These are phyloP conservation scores for Candida nanaspora DNA, from an alignment of 805 yeast genomes.

Conservation along the genomic window DNA sequence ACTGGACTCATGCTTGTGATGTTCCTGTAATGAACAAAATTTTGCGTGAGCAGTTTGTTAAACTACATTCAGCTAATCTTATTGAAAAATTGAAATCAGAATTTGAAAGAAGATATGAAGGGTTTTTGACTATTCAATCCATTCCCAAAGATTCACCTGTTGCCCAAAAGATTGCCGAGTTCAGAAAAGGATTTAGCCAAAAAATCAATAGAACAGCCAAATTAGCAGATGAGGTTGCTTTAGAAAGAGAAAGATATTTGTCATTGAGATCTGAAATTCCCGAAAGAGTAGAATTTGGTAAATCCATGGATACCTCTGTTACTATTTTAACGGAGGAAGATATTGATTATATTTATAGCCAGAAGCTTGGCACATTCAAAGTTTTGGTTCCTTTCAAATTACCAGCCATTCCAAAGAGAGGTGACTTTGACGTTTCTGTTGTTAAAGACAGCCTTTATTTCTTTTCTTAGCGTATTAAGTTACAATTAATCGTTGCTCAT, in stretches of 20 bases:
- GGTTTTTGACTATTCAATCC: conserved; percentile 53
- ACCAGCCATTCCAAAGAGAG: conserved; percentile 72
- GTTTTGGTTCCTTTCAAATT: conserved; percentile 62
- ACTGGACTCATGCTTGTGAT: conserved; percentile 94
- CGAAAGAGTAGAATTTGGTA: conserved; percentile 39
- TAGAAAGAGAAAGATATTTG: conserved; percentile 59
- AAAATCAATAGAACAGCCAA: conserved; percentile 50
- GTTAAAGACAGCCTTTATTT: conserved; percentile 75
- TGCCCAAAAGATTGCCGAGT: conserved; percentile 40
- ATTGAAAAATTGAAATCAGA: conserved; percentile 67
- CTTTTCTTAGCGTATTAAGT: conserved; percentile 34
- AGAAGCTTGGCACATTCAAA: conserved; percentile 19
- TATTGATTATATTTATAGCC: conserved; percentile 1
- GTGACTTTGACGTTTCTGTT: conserved; percentile 72
- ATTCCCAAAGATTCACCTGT: conserved; percentile 46
- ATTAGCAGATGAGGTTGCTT: conserved; percentile 62
- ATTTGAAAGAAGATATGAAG: conserved; percentile 72
- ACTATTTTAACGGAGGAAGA: conserved; percentile 37
- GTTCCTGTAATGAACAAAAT: conserved; percentile 62
- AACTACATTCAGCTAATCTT: conserved; percentile 67
- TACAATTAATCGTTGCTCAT: background rate
- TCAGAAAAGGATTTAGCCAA: conserved; percentile 41
- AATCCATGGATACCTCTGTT: conserved; percentile 61
- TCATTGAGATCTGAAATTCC: conserved; percentile 48
- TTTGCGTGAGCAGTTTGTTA: conserved; percentile 73